phyloP scores from a whole-genome alignment of 2,329 filamentous ascomycete species.

The Biscogniauxia mediterranea region DNA sequence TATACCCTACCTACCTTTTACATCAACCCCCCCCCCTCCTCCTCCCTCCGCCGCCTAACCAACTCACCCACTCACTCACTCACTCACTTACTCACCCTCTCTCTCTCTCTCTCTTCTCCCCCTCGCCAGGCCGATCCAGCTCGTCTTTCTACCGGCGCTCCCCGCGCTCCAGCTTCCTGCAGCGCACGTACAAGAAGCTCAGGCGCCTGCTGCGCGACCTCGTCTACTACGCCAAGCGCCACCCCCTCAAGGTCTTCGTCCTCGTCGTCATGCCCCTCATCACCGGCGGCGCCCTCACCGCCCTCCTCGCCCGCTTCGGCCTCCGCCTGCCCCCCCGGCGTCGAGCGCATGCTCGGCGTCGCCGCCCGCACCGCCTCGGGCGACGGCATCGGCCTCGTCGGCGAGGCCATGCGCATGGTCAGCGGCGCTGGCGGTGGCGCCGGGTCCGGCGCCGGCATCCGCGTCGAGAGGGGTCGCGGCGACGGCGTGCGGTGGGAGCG shows the following conservation, averaged over 20 bases:
- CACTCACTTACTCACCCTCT: background rate
- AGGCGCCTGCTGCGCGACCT: slow-evolving; percentile 79
- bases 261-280: slow-evolving; percentile 85
- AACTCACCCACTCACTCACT: background rate
- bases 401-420: slow-evolving; percentile 56
- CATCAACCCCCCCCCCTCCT: no score
- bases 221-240: slow-evolving; percentile 73
- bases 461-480: slow-evolving; percentile 35
- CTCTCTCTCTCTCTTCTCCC: background rate
- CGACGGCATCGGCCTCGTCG: slow-evolving; percentile 48
- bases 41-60: no score
- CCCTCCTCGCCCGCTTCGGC: slow-evolving; percentile 75
- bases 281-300: slow-evolving; percentile 77
- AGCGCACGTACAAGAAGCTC: slow-evolving; percentile 70
- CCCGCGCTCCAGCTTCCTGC: slow-evolving; percentile 75
- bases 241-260: slow-evolving; percentile 85
- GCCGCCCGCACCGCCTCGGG: slow-evolving; percentile 49
- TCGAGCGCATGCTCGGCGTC: slow-evolving; percentile 59
- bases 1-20: no score
- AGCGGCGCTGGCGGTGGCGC: slow-evolving; percentile 32
- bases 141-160: slow-evolving; percentile 73
- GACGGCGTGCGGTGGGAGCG: slow-evolving; percentile 40
- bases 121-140: slow-evolving; percentile 42
- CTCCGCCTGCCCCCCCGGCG: slow-evolving; percentile 65
- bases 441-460: slow-evolving; percentile 24